Base-by-base conservation (phyloP, 129 eudicot species). In the Pittosporum tobira region DNA sequence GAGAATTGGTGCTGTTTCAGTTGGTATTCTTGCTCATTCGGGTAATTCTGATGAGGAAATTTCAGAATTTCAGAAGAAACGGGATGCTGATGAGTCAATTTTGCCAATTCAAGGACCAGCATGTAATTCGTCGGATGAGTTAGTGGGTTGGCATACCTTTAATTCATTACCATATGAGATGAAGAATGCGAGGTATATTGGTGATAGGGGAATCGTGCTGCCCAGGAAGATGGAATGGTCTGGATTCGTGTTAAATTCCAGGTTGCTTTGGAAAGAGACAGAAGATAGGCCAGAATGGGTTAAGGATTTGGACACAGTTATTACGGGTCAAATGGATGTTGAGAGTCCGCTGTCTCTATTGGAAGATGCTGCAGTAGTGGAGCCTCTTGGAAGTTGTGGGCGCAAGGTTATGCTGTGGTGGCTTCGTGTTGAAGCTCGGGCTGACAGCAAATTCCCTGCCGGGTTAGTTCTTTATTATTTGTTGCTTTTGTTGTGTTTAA, bases 381-480 rank as follows among this genome's bases (percentile, higher is more conserved):
- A 91, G 64, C 98, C 98, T 15, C 80, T 91, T 48, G 98, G 98
- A 28, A 66, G 76, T 61, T 91, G 98, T 74, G 98, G 98, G 52
- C 87, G 85, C 72, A 91, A 83, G 51, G 81, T 91, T 68, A 61
- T 91, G 94, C 63, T 86, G 34, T 91, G 98, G 98, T 91, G 98
- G 98, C 85, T 91, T 36, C 95, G 98, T 27, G 94, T 79, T 56
- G 98, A 91, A 80, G 98, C 98, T 20, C 86, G 95, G 48, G 83
- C 94, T 8, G 98, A 91, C 52, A 83, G 98, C 87, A 91, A 86
- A 71, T 91, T 91, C 56, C 98, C 98, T 46, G 34, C 94, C 46
- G 74, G 98, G 98, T 91, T 69, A 79, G 88, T 76, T 48, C 27
- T 66, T 29, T 67, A 21, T 58, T 49, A 27, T 48, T 49, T 49